Base-by-base conservation (phyloP, 192 early-diverging fungal species). In the Lobulomyces angularis region DNA sequence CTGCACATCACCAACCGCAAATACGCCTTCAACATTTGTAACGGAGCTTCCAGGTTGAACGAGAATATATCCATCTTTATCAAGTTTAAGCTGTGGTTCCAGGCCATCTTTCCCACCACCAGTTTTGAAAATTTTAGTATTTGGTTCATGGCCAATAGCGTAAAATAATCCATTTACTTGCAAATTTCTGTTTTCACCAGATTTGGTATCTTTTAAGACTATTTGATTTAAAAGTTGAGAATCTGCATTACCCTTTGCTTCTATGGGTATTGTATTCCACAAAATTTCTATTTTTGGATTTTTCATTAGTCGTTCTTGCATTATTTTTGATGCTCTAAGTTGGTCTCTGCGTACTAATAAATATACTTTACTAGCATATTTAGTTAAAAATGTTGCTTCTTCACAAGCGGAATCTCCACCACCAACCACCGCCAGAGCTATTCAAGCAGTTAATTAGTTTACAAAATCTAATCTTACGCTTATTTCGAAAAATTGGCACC, bases 1-100 rank as follows among this genome's bases (percentile, higher is more conserved):
- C 61, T 93, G 84, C 33, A 97, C 89, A 69, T 97, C 90, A 48
- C 93, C 93, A 24, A 83, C 83, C 48, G 92, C 92, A 77, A 91
- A 97, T 29, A 97, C 75, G 45, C 93, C 90, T 35, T 67, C 64
- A 31, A 94, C 46, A 48, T 71, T 86, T 43, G 90, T 97, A 22
- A 64, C 51, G 20, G 86, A 67, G 19, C 75, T 76, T 23, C 82
- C 84, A 5, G 53, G 51, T 20, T 46, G 56, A 24, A 79, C 80
- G 34, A 80, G 59, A 50, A 97, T 82, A 59, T 97, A 97, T 43
- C 87, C 86, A 45, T 81, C 82, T 41, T 71, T 67, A 62, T 97
- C 86, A 48, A 87, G 55, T 27, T 77, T 61, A 25, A 97, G 55
- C 55, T 81, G 70, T 9, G 11, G 33, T 29, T 73, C 79, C 52